Percentiles rank a stretch among this genome's conserved stretches.
Evolutionary conservation across 1,284 basidiomycete genomes (phyloP).

Genomic region (Mixia osmundae): DNA sequence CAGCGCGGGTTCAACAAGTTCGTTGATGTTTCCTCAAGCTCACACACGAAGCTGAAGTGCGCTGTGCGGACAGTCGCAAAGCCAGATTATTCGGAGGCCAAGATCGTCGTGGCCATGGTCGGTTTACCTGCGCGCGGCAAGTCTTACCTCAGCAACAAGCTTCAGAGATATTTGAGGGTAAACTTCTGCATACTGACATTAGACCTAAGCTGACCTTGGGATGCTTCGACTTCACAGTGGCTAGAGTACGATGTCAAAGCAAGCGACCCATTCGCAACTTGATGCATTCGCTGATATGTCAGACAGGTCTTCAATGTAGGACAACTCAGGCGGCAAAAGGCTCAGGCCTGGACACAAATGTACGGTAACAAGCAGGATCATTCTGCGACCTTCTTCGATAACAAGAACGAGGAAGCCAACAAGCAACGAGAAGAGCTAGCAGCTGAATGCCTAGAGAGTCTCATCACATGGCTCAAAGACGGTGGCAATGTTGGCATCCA

Average conservation of each 20-base stretch:
- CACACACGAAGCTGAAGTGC: neutral
- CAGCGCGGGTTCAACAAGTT: no score
- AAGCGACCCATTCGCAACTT: slow-evolving; percentile 4
- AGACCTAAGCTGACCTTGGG: slow-evolving; percentile 7
- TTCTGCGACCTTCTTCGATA: slow-evolving; percentile 74
- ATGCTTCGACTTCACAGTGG: slow-evolving; percentile 38
- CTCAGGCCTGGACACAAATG: slow-evolving; percentile 37
- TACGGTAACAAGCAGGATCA: slow-evolving; percentile 65
- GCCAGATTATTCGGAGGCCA: slow-evolving; percentile 92
- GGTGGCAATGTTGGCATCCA: slow-evolving; percentile 95
- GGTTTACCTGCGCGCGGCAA: slow-evolving; percentile 62
- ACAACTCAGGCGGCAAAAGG: slow-evolving; percentile 70
- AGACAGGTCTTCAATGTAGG: slow-evolving; percentile 91
- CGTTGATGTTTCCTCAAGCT: no score
- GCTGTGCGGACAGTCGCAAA: slow-evolving; percentile 43
- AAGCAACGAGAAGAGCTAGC: slow-evolving; percentile 61
- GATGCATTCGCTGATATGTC: neutral
- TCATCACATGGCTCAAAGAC: slow-evolving; percentile 73
- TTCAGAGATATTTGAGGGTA: slow-evolving; percentile 54
- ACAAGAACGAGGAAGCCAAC: slow-evolving; percentile 55
- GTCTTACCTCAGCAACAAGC: slow-evolving; percentile 60
- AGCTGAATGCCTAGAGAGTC: slow-evolving; percentile 74
- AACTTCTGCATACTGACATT: slow-evolving; percentile 2
- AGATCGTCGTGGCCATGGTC: slow-evolving; percentile 96
- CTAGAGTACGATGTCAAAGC: slow-evolving; percentile 93